Evolutionary conservation across 257 asterid species (phyloP), one percentile per base, ranked within the genome.

Genomic region (Misopates orontium): DNA sequence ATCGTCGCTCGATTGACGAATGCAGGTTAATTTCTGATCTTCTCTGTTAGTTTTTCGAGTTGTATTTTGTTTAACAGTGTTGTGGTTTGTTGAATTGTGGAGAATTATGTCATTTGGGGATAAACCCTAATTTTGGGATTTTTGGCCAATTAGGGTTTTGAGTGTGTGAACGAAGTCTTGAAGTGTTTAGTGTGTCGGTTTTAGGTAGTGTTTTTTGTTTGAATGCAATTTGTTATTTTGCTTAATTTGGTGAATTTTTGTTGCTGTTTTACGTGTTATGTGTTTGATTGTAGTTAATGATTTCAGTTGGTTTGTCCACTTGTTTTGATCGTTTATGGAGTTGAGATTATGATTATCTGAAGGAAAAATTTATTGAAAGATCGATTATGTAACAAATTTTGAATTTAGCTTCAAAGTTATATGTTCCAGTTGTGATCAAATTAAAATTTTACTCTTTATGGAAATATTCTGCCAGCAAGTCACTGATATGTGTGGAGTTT

Each of bases 41-140:
- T 58, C 48, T 67, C 50, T 39, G 13, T 14, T 24, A 56, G 70
- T 72, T 66, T 23, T 23, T 70, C 56, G 21, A 36, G 41, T 74
- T 54, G 53, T 67, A 50, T 81, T 77, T 61, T 25, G 60, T 32
- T 45, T n/a, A 8, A 19, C 22, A 60, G 22, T 64, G 40, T 39
- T 21, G 45, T 64, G 56, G 71, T 72, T 60, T 60, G 72, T 64
- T 68, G n/a, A 70, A 56, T 76, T 73, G 23, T 42, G 56, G 60
- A n/a, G 42, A 31, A 52, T 44, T 47, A 22, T 72, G 51, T 67
- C 39, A 63, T 68, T 69, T 60, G 19, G 51, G 60, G 64, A 78
- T 78, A 84, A 86, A 80, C 95, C 90, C 85, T 79, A 82, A 77
- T 53, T 72, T 49, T 56, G 62, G 54, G 31, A 14, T 39, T 64